A percentile compares a stretch with the other conserved stretches of the same genome.
phyloP scores from a whole-genome alignment of 2,329 filamentous ascomycete genomes.

The Alternaria triticimaculans region DNA sequence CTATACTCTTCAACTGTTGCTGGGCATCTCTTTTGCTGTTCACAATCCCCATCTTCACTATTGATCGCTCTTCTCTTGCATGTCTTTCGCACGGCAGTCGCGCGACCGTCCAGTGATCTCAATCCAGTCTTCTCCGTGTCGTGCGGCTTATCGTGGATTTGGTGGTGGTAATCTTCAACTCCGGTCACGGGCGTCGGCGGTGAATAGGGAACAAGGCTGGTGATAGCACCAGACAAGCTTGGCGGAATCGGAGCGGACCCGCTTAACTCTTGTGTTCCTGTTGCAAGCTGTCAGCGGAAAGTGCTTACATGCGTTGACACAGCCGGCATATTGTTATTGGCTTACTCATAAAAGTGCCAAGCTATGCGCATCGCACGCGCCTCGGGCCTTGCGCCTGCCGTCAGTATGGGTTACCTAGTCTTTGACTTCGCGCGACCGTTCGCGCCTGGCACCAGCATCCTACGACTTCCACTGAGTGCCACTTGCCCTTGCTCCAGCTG shows the following conservation, averaged over 20 bases:
- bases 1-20: no score
- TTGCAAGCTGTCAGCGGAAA: background rate
- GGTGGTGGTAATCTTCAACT: background rate
- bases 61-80: background rate
- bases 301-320: background rate
- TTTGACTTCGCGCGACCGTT: background rate
- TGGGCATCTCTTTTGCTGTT: background rate
- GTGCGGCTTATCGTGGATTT: background rate
- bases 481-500: background rate
- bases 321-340: background rate
- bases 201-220: background rate
- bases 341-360: background rate
- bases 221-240: background rate
- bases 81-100: background rate
- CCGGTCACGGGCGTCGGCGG: background rate
- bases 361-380: background rate
- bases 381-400: background rate
- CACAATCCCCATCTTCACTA: background rate
- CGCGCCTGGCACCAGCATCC: background rate
- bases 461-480: background rate
- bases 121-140: background rate
- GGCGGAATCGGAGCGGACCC: background rate
- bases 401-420: background rate
- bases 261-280: background rate
- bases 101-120: background rate